Percentiles rank a stretch among this genome's conserved stretches.
These are phyloP conservation scores for Articulospora tetracladia DNA, from an alignment of 495 filamentous ascomycete genomes.

Conservation along the genomic window DNA sequence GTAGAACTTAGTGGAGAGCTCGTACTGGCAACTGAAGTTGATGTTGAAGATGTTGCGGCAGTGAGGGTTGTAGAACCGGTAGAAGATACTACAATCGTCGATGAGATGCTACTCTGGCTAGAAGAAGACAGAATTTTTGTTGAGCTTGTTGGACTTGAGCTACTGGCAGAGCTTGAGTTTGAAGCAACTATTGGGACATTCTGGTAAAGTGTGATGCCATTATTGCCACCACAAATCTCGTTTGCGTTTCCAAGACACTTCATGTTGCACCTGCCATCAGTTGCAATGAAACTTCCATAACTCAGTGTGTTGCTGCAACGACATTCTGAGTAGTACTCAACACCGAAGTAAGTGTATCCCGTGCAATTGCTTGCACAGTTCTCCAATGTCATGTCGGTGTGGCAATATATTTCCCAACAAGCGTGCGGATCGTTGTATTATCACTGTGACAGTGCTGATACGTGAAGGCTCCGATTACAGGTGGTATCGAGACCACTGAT, in stretches of 20 bases:
- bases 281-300: slow-evolving; percentile 20
- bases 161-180: not conserved
- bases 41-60: not conserved
- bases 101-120: not conserved
- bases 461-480: slow-evolving; percentile 13
- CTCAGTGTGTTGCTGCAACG: slow-evolving; percentile 46
- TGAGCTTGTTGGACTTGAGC: not conserved
- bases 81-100: not conserved
- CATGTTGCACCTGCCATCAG: slow-evolving; percentile 4
- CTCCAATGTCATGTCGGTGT: slow-evolving; percentile 23
- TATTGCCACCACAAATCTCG: slow-evolving; percentile 20
- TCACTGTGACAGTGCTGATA: slow-evolving; percentile 17
- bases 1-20: not conserved
- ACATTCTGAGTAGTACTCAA: slow-evolving; percentile 41
- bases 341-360: slow-evolving; percentile 31
- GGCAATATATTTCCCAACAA: slow-evolving; percentile 11
- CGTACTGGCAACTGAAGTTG: not conserved
- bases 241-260: slow-evolving; percentile 14
- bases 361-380: slow-evolving; percentile 27
- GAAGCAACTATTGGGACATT: not conserved
- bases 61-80: not conserved
- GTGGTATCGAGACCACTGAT: not conserved
- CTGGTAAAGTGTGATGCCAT: slow-evolving; percentile 16
- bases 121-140: not conserved
- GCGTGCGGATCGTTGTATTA: slow-evolving; percentile 17